Percentiles rank a stretch among this genome's conserved stretches.
Conservation (phyloP, 768 basidiomycete genomes). For the Tylopilus subfusipes region DNA sequence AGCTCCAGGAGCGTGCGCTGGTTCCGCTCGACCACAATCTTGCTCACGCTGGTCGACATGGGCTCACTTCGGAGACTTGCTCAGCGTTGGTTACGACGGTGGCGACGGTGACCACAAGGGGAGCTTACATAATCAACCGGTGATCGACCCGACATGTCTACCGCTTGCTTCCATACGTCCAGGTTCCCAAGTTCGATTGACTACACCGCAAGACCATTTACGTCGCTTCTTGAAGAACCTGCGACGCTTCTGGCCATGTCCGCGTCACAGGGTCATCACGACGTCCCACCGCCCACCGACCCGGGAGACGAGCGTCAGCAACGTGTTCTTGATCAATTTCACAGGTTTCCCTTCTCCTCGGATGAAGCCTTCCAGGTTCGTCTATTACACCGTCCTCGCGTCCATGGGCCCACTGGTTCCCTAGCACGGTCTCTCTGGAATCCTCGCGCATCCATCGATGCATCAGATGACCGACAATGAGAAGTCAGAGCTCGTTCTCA, state of each 20-base stretch:
- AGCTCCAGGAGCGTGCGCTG: conserved; percentile 68
- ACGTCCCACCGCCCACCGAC: conserved; percentile 9
- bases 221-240: conserved; percentile 6
- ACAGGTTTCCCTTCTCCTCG: conserved; percentile 48
- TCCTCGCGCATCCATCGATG: conserved; percentile 43
- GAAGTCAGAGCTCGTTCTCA: conserved; percentile 46
- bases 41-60: conserved; percentile 43
- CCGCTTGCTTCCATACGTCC: background rate
- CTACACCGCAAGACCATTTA: conserved; percentile 10
- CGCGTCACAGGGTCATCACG: conserved; percentile 11
- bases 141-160: conserved; percentile 11
- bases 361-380: conserved; percentile 61
- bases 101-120: background rate
- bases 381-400: background rate
- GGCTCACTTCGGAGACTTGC: background rate
- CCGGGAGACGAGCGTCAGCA: conserved; percentile 14
- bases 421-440: conserved; percentile 65
- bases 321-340: conserved; percentile 33
- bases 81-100: background rate
- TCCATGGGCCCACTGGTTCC: background rate
- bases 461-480: conserved; percentile 36
- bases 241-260: conserved; percentile 13
- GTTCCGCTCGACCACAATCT: conserved; percentile 61
- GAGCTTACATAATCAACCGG: conserved; percentile 13
- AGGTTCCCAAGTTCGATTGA: background rate